Base-by-base conservation (phyloP, 306 rosid genomes). In the cucumber (Cucumis sativus) region DNA sequence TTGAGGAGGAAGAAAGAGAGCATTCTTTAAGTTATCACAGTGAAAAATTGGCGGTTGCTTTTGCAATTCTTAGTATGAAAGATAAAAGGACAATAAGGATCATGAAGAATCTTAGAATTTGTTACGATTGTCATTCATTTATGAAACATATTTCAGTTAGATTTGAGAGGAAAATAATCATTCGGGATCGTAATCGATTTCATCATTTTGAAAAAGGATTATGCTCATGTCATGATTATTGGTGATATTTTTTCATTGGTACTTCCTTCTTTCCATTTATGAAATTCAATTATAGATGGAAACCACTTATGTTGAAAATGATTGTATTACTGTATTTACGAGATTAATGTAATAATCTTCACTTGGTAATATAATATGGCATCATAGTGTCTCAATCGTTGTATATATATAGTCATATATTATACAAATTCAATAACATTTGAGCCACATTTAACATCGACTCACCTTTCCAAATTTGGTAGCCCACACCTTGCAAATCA, bases 41-140 rank as follows among this genome's bases (percentile, higher is more conserved):
- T 76, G 93, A 89, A 83, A 89, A 89, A 71, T 64, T 89, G 77
- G 91, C 93, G 1, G 89, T 89, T 79, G 89, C 87, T 75, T 87
- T 77, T 73, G 67, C 85, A 57, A 86, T 89, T 75, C 87, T 89
- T 84, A 78, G 70, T 79, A 79, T 82, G 21, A 80, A 80, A 66
- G 85, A 89, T 80, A 87, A 82, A 55, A 81, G 62, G 84, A 78
- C 83, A 58, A 79, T 87, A 64, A 89, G 89, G 82, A 67, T 89
- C 80, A 84, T 85, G 68, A 87, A 89, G 81, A 89, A 87, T 73
- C 89, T 89, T 65, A 82, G 89, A 68, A 87, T 87, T 78, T 89
- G 91, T 60, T 25, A 69, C 69, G 93, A 89, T 66, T 89, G 93
- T 71, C 91, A 87, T 84, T 78, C 76, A 49, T 89, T 89, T 84